Percentiles rank a stretch among this genome's conserved stretches.
phyloP scores from a whole-genome alignment of 1,284 basidiomycete species.

The Inonotus obliquus region DNA sequence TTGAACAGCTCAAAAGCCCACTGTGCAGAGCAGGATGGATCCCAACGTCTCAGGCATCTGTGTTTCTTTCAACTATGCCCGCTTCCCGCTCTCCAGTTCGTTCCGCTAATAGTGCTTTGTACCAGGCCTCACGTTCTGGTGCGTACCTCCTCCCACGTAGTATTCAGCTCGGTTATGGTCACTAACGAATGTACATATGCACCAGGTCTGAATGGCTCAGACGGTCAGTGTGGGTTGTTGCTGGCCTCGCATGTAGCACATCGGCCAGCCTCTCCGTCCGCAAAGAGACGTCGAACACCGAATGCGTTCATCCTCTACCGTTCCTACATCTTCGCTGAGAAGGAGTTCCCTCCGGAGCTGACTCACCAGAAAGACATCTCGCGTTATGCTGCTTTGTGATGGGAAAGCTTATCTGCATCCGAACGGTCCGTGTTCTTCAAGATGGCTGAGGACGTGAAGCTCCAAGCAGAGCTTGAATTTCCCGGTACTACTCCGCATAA shows the following conservation, averaged over 20 bases:
- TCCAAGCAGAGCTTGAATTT: not conserved
- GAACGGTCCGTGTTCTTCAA: not conserved
- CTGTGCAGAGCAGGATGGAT: not conserved
- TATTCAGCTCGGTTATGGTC: too few relatives aligned
- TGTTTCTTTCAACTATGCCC: not conserved
- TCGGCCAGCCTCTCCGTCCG: not conserved
- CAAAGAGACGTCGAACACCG: not conserved
- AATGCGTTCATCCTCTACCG: conserved; percentile 14
- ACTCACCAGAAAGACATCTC: conserved; percentile 9
- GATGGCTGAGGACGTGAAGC: not conserved
- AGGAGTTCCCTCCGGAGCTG: not conserved
- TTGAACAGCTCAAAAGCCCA: not conserved
- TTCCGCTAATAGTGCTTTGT: too few relatives aligned
- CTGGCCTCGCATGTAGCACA: not conserved
- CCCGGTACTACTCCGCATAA: not conserved
- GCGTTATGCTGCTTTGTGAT: not conserved
- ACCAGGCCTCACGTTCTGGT: not conserved
- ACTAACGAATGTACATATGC: not conserved
- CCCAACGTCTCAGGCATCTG: not conserved
- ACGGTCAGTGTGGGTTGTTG: not conserved
- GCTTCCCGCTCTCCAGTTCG: not conserved
- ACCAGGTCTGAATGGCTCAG: not conserved
- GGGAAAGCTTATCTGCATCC: not conserved
- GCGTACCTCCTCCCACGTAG: not conserved
- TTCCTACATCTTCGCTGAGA: not conserved